Percentiles rank a stretch among this genome's conserved stretches.
phyloP scores from a whole-genome alignment of 768 basidiomycete species.

The Pleurotus citrinopileatus region DNA sequence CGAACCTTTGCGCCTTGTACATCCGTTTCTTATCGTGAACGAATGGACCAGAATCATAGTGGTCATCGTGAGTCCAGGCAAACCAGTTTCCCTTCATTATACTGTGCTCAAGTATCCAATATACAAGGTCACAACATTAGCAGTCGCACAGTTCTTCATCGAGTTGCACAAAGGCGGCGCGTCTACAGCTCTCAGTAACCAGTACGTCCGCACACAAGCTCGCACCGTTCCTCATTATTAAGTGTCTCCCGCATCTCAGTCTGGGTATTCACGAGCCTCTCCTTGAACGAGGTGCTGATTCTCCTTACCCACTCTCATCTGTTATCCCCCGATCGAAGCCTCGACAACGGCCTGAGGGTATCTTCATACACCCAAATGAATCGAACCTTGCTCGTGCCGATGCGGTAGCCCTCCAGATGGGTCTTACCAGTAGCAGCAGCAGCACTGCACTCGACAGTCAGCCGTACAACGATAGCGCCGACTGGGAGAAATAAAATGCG shows the following conservation, averaged over 20 bases:
- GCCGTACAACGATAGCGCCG: neutral
- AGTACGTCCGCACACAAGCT: constrained; percentile 16
- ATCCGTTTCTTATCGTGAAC: neutral
- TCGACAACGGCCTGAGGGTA: constrained; percentile 53
- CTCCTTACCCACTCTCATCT: constrained; percentile 15
- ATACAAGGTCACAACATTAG: constrained; percentile 56
- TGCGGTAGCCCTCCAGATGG: constrained; percentile 53
- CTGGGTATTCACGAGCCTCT: constrained; percentile 12
- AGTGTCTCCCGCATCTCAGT: too few relatives aligned
- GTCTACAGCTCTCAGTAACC: neutral
- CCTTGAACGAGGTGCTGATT: constrained; percentile 16
- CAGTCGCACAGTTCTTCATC: constrained; percentile 56
- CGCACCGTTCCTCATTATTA: too few relatives aligned
- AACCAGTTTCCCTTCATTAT: too few relatives aligned
- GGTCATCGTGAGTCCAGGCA: constrained; percentile 37
- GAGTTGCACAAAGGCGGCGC: constrained; percentile 32
- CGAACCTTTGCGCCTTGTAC: neutral
- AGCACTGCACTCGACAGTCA: neutral
- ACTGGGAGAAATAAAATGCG: neutral
- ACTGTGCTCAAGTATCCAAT: too few relatives aligned
- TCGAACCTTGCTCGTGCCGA: constrained; percentile 70
- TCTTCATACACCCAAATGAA: constrained; percentile 61
- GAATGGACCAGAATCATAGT: constrained; percentile 39
- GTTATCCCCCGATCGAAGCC: constrained; percentile 36
- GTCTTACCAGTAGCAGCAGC: constrained; percentile 30